Evolutionary conservation across 805 yeast species (phyloP), one percentile per base, ranked within the genome.

Genomic region (Wickerhamomyces bisporus): DNA sequence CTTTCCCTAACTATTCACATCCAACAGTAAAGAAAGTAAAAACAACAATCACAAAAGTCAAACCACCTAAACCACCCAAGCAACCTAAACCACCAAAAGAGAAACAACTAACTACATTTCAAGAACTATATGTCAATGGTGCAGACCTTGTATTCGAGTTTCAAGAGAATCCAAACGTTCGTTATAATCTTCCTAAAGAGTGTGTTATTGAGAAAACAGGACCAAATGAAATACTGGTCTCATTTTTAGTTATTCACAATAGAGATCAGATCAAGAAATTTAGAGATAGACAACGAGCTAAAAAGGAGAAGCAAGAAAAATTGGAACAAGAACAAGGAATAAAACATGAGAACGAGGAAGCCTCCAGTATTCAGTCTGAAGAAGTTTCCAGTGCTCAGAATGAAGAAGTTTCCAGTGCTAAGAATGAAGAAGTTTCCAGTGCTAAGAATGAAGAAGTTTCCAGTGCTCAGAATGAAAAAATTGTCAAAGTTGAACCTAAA

Each of bases 121-220:
- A 85, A 52, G 89, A 81, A 48, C 73, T 78, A 55, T 84, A 83
- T 50, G 63, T 75, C 17, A 57, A 72, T 26, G 75, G 77, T 49
- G 87, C 94, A 1, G 82, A 86, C 37, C 57, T 93, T 28, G 80
- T 88, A 6, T 80, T 91, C 57, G 98, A 93, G 58, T 91, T 79
- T 62, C 72, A 73, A 20, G 98, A 93, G 50, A 81, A 79, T 55
- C 75, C 93, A 0, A 71, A 80, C 32, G 80, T 80, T 7, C 71
- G 98, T 41, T 91, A 73, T 51, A 63, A 73, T 41, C 55, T 91
- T 1, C 97, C 98, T 0, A 79, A 79, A 46, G 76, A 86, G 44
- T 73, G 94, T 1, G 72, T 91, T 3, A 65, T 83, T 41, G 97
- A 89, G 60, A 65, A 74, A 1, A 30, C 62, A 1, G 62, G 51